These are phyloP conservation scores for Scheffersomyces insectosa DNA, from an alignment of 1,139 yeast genomes.

Conservation along the genomic window DNA sequence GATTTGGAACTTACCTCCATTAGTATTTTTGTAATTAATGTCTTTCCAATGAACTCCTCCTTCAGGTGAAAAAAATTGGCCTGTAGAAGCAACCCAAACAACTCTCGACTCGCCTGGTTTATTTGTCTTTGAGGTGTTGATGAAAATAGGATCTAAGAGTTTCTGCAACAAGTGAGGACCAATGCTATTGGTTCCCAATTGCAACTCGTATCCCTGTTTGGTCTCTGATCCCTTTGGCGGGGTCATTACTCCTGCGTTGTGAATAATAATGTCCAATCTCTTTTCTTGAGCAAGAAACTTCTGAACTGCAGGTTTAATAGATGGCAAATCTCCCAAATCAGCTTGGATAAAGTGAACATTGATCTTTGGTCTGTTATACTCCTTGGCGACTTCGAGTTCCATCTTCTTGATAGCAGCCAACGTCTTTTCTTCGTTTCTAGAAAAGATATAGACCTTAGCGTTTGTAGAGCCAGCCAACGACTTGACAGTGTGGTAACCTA, in stretches of 20 bases:
- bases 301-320: not conserved
- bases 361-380: constrained; percentile 3
- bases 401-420: constrained; percentile 31
- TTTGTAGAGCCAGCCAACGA: constrained; percentile 37
- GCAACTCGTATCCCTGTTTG: constrained; percentile 43
- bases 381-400: constrained; percentile 19
- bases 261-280: constrained; percentile 10
- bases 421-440: constrained; percentile 37
- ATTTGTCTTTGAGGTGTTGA: constrained; percentile 22
- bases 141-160: constrained; percentile 39
- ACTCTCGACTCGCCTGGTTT: constrained; percentile 25
- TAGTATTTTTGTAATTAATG: constrained; percentile 17
- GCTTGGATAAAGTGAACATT: constrained; percentile 3
- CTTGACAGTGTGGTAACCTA: constrained; percentile 43
- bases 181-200: constrained; percentile 48
- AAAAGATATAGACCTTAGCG: constrained; percentile 45
- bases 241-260: constrained; percentile 42
- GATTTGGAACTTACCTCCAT: constrained; percentile 4
- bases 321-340: constrained; percentile 3
- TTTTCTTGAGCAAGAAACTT: constrained; percentile 1
- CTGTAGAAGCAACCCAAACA: constrained; percentile 47
- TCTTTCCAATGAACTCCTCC: constrained; percentile 43
- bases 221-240: constrained; percentile 37
- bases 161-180: constrained; percentile 50
- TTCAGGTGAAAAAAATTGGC: constrained; percentile 33